Percentiles rank a stretch among this genome's conserved stretches.
Conservation (phyloP, 148 eudicot genomes). For the Beta vulgaris region DNA sequence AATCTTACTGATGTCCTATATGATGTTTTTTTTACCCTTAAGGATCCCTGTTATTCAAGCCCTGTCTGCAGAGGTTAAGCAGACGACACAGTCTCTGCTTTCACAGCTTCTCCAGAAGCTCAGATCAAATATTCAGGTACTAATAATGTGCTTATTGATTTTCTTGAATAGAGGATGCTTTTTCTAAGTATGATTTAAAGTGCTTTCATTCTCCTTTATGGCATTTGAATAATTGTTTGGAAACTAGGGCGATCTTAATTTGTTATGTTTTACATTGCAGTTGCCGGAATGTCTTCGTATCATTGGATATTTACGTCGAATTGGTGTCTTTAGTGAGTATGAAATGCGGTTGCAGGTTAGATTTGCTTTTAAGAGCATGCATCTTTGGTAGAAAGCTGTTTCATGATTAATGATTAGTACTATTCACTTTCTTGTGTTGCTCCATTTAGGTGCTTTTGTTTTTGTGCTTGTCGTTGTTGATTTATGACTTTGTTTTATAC, state of each 20-base stretch:
- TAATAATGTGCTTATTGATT: conserved; percentile 11
- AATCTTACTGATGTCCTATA: conserved; percentile 9
- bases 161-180: conserved; percentile 1
- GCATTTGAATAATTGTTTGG: neutral
- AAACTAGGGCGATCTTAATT: neutral
- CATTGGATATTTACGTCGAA: conserved; percentile 92
- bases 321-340: conserved; percentile 88
- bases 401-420: neutral
- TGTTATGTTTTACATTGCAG: conserved; percentile 41
- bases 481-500: conserved; percentile 21
- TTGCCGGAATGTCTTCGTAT: conserved; percentile 97
- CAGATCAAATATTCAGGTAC: conserved; percentile 89
- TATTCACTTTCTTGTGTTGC: neutral
- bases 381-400: neutral
- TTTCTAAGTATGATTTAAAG: neutral
- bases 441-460: neutral
- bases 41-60: conserved; percentile 88
- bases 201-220: neutral
- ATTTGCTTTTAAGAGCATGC: neutral
- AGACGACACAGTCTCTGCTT: conserved; percentile 90
- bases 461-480: neutral
- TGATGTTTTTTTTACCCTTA: conserved; percentile 9
- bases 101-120: conserved; percentile 96
- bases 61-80: conserved; percentile 82
- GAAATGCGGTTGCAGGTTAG: conserved; percentile 97